Conservation (phyloP, 108 stramenopile species). For the Tribonema minus region DNA sequence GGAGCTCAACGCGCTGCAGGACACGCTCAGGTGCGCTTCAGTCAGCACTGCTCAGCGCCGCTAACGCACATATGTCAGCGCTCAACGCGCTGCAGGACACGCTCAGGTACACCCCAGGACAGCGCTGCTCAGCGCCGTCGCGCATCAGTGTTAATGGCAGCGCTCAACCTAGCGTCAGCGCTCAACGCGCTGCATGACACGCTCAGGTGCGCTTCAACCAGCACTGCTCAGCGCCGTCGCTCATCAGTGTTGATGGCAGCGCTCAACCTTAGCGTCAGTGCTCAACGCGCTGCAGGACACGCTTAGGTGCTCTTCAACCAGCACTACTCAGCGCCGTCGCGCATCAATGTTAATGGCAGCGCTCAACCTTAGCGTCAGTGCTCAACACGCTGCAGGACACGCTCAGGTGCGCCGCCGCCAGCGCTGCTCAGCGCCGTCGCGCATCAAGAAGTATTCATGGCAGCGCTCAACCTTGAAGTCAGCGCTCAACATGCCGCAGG, state of each 20-base stretch:
- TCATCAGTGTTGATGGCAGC: not conserved
- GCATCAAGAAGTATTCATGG: not conserved
- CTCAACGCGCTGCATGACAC: not conserved
- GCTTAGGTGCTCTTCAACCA: not conserved
- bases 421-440: not conserved
- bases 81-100: not conserved
- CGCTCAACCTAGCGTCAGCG: not conserved
- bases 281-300: not conserved
- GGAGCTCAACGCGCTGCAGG: slow-evolving; percentile 48
- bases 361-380: not conserved
- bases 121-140: not conserved
- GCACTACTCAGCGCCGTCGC: not conserved
- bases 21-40: slow-evolving; percentile 29
- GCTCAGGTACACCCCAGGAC: not conserved
- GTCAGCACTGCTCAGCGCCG: not conserved
- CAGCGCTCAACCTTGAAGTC: not conserved
- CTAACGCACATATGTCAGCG: not conserved
- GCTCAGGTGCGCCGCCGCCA: slow-evolving; percentile 8
- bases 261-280: not conserved
- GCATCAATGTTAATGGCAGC: not conserved
- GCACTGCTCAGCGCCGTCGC: not conserved
- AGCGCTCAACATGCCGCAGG: not conserved
- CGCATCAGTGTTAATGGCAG: not conserved
- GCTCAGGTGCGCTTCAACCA: slow-evolving; percentile 6
- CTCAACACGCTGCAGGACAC: not conserved